These are phyloP conservation scores for Eremothecium sinecaudum DNA, from an alignment of 1,139 yeast genomes.

Conservation along the genomic window DNA sequence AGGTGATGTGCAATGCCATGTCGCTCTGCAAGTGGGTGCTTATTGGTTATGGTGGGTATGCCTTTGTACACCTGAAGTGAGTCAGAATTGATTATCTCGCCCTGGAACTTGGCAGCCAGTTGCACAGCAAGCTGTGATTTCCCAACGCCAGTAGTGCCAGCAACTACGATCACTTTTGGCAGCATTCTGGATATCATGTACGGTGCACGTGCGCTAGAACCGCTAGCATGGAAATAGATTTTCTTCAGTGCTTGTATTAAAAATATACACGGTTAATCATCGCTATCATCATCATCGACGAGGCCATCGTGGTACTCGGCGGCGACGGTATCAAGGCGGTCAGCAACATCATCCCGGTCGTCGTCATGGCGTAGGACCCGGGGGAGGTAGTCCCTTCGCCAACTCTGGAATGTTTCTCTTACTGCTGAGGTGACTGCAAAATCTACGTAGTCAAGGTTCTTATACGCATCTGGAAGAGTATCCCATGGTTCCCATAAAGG, in stretches of 20 bases:
- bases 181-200: too few relatives aligned
- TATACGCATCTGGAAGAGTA: conserved; percentile 30
- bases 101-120: conserved; percentile 64
- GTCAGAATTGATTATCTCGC: conserved; percentile 91
- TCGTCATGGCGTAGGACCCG: conserved; percentile 41
- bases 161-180: conserved; percentile 55
- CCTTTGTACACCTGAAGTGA: conserved; percentile 89
- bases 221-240: too few relatives aligned
- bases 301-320: conserved; percentile 52
- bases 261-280: too few relatives aligned
- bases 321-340: conserved; percentile 42
- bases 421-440: conserved; percentile 41
- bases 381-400: conserved; percentile 40
- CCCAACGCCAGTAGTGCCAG: conserved; percentile 98
- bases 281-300: conserved; percentile 38
- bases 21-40: conserved; percentile 76
- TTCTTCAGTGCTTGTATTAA: too few relatives aligned
- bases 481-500: conserved; percentile 27
- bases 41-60: conserved; percentile 74
- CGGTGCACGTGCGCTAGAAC: too few relatives aligned
- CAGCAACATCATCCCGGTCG: conserved; percentile 57
- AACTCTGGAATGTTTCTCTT: conserved; percentile 39
- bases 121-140: conserved; percentile 77
- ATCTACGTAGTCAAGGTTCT: conserved; percentile 19
- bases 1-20: conserved; percentile 73